Evolutionary conservation across 2,329 filamentous ascomycete species (phyloP), one percentile per base, ranked within the genome.

Genomic region (Metarhizium sp.): DNA sequence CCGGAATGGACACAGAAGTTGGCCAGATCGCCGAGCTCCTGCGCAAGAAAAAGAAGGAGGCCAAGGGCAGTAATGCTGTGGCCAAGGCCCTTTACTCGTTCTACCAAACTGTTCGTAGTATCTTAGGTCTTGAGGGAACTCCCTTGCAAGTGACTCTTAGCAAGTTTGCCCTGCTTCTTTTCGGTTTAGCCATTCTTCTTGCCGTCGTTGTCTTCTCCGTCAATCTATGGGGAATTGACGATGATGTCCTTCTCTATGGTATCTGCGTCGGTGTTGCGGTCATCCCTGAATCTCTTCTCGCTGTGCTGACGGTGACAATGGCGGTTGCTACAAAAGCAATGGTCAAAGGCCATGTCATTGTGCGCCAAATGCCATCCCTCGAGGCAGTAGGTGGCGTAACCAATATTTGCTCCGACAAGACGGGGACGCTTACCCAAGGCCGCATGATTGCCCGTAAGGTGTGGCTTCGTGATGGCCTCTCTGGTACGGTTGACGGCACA

Each of bases 91-190:
- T 75, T 59, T 73, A 74, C 62, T 73, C 73, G 56, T 70, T 69
- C 59, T 73, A 73, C 57, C 71, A 72, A 55, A 72, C 70, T 52
- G 57, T 68, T 54, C 76, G 78, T 49, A 78, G 78, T 60, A 76
- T 88, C 58, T 77, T 88, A 47, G 86, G 82, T 55, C 69, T 86
- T 2, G 79, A 88, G 54, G 90, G 90, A 51, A 95, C 91, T 1
- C 91, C 91, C 0, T 76, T 96, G 49, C 90, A 95, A 72, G 85
- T 87, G 61, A 92, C 89, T 65, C 78, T 96, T 52, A 90, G 87
- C 73, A 90, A 92, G 70, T 86, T 96, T 64, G 90, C 91, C 32
- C 84, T 94, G 47, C 67, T 90, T 3, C 80, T 95, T 2, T 95
- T 95, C 65, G 84, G 78, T 50, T 80, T 90, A 52, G 91, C 82